phyloP scores from a whole-genome alignment of 1,284 basidiomycete species.

The Puccinia coronata region DNA sequence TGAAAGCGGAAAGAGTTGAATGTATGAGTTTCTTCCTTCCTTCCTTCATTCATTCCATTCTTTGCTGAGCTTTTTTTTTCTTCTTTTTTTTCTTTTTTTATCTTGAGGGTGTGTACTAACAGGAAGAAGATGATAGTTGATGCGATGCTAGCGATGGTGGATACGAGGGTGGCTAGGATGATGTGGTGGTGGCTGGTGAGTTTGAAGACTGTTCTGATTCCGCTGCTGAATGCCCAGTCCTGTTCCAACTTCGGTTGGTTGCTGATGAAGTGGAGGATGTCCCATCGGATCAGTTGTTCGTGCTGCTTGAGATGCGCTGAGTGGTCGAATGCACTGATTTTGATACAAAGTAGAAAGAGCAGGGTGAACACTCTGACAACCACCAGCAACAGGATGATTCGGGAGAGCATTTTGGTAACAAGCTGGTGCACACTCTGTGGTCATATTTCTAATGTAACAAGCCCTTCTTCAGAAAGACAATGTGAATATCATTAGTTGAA shows the following conservation, averaged over 20 bases:
- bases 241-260: not conserved
- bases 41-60: no score
- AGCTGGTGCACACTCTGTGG: no score
- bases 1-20: not conserved
- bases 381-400: not conserved
- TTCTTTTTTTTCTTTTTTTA: not conserved
- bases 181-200: not conserved
- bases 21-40: not conserved
- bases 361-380: not conserved
- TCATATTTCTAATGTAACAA: no score
- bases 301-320: not conserved
- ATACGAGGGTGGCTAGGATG: not conserved
- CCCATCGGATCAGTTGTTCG: slow-evolving; percentile 20
- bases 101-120: not conserved
- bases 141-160: not conserved
- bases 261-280: slow-evolving; percentile 14
- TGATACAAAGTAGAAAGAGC: not conserved
- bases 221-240: slow-evolving; percentile 24
- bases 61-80: no score
- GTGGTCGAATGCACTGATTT: not conserved
- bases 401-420: no score
- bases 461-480: no score
- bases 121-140: not conserved
- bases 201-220: not conserved
- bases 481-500: no score